Evolutionary conservation across 805 yeast species (phyloP).

Genomic region (Candida palmyrensis): DNA sequence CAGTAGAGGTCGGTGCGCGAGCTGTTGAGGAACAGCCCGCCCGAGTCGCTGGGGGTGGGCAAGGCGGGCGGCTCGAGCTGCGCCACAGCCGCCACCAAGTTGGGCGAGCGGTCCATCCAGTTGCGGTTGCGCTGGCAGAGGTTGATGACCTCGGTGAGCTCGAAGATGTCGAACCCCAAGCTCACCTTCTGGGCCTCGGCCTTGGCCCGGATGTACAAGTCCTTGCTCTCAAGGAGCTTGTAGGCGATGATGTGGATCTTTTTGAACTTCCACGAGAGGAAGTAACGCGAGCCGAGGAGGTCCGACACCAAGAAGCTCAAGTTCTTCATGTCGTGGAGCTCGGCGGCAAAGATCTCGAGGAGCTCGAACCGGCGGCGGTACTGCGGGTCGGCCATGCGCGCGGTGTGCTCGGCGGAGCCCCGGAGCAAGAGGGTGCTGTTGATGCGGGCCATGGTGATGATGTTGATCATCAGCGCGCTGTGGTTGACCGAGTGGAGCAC

Average conservation of each 20-base stretch:
- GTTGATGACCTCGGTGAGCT: neutral
- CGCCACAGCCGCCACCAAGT: neutral
- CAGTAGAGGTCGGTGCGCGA: neutral
- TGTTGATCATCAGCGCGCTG: neutral
- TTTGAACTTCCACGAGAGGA: neutral
- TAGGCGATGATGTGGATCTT: constrained; percentile 1
- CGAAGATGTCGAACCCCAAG: neutral
- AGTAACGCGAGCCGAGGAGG: neutral
- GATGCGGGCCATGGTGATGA: neutral
- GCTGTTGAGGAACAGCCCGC: too few relatives aligned
- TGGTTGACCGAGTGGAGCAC: neutral
- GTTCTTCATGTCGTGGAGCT: neutral
- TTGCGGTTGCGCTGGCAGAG: neutral
- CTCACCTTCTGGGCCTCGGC: neutral
- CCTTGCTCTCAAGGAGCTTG: neutral
- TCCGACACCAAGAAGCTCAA: neutral
- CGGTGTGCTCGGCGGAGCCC: neutral
- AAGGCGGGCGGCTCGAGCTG: neutral
- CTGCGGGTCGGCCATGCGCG: neutral
- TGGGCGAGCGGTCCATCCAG: neutral
- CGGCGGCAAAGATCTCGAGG: neutral
- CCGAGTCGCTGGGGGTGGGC: too few relatives aligned
- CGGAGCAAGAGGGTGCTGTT: neutral
- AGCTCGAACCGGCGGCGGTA: neutral
- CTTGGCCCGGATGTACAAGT: constrained; percentile 1